A percentile compares a stretch with the other conserved stretches of the same genome.
phyloP scores from a whole-genome alignment of 345 rosid genomes.

The Nasturtium officinale region DNA sequence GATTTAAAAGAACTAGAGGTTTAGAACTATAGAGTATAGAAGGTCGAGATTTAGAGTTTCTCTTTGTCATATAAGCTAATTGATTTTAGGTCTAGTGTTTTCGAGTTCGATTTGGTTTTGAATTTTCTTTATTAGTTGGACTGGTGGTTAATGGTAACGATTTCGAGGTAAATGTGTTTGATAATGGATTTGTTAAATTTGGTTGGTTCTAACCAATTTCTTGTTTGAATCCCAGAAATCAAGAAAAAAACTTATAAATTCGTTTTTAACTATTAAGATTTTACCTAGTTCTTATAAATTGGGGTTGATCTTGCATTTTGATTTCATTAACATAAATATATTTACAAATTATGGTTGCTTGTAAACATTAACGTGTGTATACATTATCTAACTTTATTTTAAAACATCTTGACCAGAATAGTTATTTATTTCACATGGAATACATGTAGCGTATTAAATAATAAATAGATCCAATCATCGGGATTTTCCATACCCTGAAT shows the following conservation, averaged over 20 bases:
- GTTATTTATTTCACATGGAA: not conserved
- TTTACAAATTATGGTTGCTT: conserved; percentile 7
- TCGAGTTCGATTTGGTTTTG: too few species aligned
- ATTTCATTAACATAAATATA: too few species aligned
- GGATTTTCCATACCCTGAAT: not conserved
- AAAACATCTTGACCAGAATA: conserved; percentile 2
- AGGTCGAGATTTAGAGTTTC: too few species aligned
- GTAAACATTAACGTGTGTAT: not conserved
- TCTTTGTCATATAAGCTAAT: too few species aligned
- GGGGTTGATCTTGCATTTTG: not conserved
- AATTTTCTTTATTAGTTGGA: too few species aligned
- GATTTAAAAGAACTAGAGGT: not conserved
- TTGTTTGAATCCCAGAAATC: too few species aligned
- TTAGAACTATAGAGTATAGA: not conserved
- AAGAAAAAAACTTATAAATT: too few species aligned
- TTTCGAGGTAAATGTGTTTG: too few species aligned
- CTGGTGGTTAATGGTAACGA: too few species aligned
- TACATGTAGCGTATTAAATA: conserved; percentile 6
- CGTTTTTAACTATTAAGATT: not conserved
- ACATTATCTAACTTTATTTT: not conserved
- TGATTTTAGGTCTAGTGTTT: too few species aligned
- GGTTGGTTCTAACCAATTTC: too few species aligned
- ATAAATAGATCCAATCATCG: conserved; percentile 20
- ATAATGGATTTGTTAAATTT: too few species aligned
- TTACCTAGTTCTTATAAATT: not conserved